These are phyloP conservation scores for Linum usitatissimum DNA, from an alignment of 345 rosid species.

Conservation along the genomic window DNA sequence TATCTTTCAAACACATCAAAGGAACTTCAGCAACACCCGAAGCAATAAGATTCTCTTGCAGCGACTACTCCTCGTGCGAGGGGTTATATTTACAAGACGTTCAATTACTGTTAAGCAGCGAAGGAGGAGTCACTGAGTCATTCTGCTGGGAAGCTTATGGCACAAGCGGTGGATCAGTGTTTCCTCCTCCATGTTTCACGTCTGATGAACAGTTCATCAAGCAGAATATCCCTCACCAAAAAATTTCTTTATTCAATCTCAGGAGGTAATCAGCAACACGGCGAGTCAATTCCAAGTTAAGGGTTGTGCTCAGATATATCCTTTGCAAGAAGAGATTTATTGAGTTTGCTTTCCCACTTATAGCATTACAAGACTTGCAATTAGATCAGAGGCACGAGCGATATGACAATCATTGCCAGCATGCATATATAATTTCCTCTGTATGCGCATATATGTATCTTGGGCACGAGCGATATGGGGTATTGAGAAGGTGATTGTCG, in stretches of 20 bases:
- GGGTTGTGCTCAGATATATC: too few species aligned
- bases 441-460: too few species aligned
- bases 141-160: conserved; percentile 84
- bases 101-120: conserved; percentile 32
- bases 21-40: conserved; percentile 77
- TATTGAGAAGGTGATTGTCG: too few species aligned
- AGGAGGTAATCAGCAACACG: too few species aligned
- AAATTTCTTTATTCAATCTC: background rate
- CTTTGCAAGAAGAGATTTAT: too few species aligned
- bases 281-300: too few species aligned
- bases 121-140: conserved; percentile 32
- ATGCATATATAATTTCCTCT: too few species aligned
- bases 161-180: conserved; percentile 37
- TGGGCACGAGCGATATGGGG: too few species aligned
- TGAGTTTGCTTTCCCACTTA: too few species aligned
- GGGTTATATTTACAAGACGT: conserved; percentile 53
- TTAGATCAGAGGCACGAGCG: too few species aligned
- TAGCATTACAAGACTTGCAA: too few species aligned
- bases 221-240: conserved; percentile 22
- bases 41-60: conserved; percentile 67
- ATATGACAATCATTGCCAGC: too few species aligned
- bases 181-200: conserved; percentile 54
- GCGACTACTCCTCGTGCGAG: conserved; percentile 50
- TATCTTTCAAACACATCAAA: conserved; percentile 40
- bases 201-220: conserved; percentile 26